These are phyloP conservation scores for Erodium texanum DNA, from an alignment of 441 rosid species.

Conservation along the genomic window DNA sequence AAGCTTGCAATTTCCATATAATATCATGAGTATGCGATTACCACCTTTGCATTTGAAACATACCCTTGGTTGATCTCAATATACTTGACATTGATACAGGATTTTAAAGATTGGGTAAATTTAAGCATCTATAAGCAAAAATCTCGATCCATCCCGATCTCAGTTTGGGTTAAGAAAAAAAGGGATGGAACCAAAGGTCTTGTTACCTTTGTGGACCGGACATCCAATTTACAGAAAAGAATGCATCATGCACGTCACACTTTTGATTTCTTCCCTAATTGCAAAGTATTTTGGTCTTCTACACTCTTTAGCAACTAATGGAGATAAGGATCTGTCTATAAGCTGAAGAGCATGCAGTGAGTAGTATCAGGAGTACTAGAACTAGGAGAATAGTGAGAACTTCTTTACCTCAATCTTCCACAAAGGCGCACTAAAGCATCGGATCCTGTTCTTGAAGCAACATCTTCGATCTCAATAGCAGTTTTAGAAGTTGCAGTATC, in stretches of 20 bases:
- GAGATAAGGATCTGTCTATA: neutral
- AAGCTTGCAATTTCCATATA: neutral
- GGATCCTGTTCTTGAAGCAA: slow-evolving; percentile 68
- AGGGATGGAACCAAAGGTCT: neutral
- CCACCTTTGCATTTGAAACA: neutral
- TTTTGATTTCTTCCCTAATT: neutral
- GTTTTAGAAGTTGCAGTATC: slow-evolving; percentile 55
- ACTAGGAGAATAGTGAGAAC: neutral
- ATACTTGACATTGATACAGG: too few species aligned
- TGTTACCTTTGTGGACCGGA: neutral
- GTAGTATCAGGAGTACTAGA: neutral
- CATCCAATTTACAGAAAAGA: neutral
- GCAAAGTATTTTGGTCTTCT: neutral
- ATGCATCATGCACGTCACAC: neutral
- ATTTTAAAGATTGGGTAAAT: neutral
- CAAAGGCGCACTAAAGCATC: slow-evolving; percentile 90
- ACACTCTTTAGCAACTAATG: neutral
- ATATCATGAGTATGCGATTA: too few species aligned
- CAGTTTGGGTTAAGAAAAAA: neutral
- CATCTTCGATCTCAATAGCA: slow-evolving; percentile 70
- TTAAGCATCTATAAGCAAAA: neutral
- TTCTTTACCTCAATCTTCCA: slow-evolving; percentile 62
- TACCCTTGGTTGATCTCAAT: neutral
- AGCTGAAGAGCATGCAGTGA: too few species aligned
- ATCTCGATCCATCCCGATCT: neutral